Evolutionary conservation across 495 filamentous ascomycete genomes (phyloP).

Genomic region (Daldinia decipiens): DNA sequence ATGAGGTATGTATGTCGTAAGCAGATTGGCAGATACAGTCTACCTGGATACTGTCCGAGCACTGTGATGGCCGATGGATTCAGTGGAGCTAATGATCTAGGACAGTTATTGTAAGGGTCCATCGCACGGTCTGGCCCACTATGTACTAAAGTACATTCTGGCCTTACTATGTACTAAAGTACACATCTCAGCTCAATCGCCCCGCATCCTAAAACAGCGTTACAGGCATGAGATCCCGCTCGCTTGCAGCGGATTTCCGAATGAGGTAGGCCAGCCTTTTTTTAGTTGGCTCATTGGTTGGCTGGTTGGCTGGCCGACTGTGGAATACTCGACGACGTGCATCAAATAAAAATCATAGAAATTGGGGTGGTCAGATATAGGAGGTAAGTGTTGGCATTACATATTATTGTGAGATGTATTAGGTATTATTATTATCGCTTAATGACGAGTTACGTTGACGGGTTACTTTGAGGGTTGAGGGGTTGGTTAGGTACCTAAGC

Average conservation of each 20-base stretch:
- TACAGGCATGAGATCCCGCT: constrained; percentile 36
- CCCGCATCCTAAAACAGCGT: constrained; percentile 33
- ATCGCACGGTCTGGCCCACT: constrained; percentile 30
- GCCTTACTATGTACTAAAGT: neutral
- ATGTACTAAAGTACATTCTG: no score
- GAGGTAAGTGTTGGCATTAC: constrained; percentile 10
- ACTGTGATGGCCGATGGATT: neutral
- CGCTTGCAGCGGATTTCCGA: constrained; percentile 41
- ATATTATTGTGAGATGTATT: constrained; percentile 4
- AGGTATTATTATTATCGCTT: neutral
- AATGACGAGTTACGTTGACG: constrained; percentile 3
- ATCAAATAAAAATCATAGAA: constrained; percentile 22
- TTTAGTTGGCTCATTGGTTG: constrained; percentile 38
- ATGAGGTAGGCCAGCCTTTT: constrained; percentile 20
- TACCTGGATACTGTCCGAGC: neutral
- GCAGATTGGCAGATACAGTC: neutral
- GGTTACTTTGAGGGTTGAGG: constrained; percentile 5
- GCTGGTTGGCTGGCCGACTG: constrained; percentile 10
- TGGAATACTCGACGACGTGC: constrained; percentile 7
- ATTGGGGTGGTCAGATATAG: constrained; percentile 34
- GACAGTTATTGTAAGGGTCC: constrained; percentile 26
- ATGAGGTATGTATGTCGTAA: neutral
- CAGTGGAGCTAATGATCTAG: constrained; percentile 23
- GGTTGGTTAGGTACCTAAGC: constrained; percentile 34
- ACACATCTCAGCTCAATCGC: constrained; percentile 39